phyloP scores from a whole-genome alignment of 306 rosid genomes.

The Pueraria montana region DNA sequence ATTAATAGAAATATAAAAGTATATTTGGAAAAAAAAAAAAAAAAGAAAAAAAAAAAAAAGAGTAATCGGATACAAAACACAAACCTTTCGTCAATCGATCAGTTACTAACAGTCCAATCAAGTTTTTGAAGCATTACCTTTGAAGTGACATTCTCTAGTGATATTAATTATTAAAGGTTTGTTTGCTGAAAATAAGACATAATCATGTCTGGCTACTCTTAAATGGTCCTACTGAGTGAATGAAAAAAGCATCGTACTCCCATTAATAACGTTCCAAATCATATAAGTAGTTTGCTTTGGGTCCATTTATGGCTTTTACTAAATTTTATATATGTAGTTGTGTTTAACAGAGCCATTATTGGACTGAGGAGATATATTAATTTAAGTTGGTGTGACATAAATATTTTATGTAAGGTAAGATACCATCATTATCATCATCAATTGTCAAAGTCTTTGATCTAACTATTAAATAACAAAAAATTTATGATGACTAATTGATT shows the following conservation, averaged over 20 bases:
- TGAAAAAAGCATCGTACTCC: conserved; percentile 13
- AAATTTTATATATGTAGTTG: conserved; percentile 12
- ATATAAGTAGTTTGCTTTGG: too few relatives aligned
- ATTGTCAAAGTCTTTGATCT: too few relatives aligned
- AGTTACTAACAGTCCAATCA: neutral
- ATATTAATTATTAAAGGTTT: conserved; percentile 30
- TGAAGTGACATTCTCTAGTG: conserved; percentile 28
- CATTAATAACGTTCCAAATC: conserved; percentile 30
- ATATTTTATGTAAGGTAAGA: conserved; percentile 29
- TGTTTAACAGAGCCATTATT: conserved; percentile 23
- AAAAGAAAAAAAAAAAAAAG: neutral
- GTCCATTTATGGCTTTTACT: conserved; percentile 5
- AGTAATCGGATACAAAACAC: neutral
- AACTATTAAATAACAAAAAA: neutral
- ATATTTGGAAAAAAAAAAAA: too few relatives aligned
- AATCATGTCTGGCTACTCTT: conserved; percentile 40
- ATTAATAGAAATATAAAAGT: too few relatives aligned
- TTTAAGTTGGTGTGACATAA: conserved; percentile 27
- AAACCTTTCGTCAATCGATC: neutral
- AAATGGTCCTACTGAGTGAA: conserved; percentile 44
- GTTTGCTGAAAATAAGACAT: conserved; percentile 35
- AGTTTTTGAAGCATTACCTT: neutral
- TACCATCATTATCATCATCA: conserved; percentile 25
- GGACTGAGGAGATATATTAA: conserved; percentile 29
- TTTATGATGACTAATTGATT: conserved; percentile 27